These are phyloP conservation scores for Ustilago sp. DNA, from an alignment of 1,284 basidiomycete species.

Conservation along the genomic window DNA sequence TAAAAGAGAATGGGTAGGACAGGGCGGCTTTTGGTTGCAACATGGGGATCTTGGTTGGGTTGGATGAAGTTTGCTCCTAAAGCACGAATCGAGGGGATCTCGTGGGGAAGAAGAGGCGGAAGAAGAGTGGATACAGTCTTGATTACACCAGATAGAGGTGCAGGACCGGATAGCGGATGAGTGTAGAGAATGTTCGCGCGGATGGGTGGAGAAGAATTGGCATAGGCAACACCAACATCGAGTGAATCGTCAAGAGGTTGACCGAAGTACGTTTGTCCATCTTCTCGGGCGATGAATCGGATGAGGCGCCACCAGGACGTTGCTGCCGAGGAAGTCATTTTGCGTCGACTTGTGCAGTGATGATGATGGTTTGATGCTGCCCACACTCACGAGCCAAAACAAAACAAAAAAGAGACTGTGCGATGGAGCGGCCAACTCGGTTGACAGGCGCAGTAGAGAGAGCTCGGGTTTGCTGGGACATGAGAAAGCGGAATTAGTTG, in stretches of 20 bases:
- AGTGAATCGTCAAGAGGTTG: slow-evolving; percentile 46
- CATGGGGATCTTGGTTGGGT: slow-evolving; percentile 27
- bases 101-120: slow-evolving; percentile 29
- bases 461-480: background rate
- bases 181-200: slow-evolving; percentile 35
- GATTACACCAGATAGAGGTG: slow-evolving; percentile 28
- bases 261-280: slow-evolving; percentile 49
- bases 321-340: slow-evolving; percentile 1
- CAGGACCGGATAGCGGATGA: slow-evolving; percentile 19
- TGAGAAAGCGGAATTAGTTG: background rate
- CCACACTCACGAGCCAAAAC: too few species aligned
- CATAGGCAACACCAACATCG: slow-evolving; percentile 52
- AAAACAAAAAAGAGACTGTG: too few species aligned
- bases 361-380: background rate
- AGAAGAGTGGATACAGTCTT: slow-evolving; percentile 50
- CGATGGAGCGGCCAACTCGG: too few species aligned
- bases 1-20: slow-evolving; percentile 58
- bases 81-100: slow-evolving; percentile 36
- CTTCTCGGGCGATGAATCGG: slow-evolving; percentile 59
- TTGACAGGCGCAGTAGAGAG: background rate
- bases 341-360: background rate
- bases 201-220: slow-evolving; percentile 12
- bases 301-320: slow-evolving; percentile 54
- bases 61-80: slow-evolving; percentile 55
- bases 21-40: slow-evolving; percentile 40